Base-by-base conservation (phyloP, 2,329 filamentous ascomycete species). In the Acephala macrosclerotiorum region DNA sequence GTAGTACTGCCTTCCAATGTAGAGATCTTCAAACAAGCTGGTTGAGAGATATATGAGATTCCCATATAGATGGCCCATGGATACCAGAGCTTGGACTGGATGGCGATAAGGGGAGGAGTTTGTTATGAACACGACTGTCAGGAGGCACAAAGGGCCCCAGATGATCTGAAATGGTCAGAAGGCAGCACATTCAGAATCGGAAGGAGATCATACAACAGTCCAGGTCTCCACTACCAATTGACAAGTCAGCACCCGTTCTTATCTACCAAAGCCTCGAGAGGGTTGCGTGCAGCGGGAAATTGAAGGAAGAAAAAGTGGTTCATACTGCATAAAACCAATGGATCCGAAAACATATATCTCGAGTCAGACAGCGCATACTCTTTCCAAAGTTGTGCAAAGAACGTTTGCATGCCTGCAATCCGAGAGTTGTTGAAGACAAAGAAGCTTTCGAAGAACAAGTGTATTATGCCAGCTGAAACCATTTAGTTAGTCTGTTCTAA, bases 31-130 rank as follows among this genome's bases (percentile, higher is more conserved):
- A 58, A 80, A 79, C 62, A 82, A 78, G 73, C 84, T 86, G 18
- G 88, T 90, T 1, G 83, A 77, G 73, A 87, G 89, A 78, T 90
- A 90, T 45, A 90, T 78, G 0, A 66, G 33, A 18, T 89, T 84
- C 65, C 88, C 85, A 77, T 89, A 78, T 9, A 78, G 70, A 36
- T 78, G 76, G 16, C 75, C 77, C 5, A 74, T 74, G 4, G 72
- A 76, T 16, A 78, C 76, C 40, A 78, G 73, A 22, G 75, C 74
- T 66, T 89, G 86, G 57, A 84, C 71, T 5, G 83, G 78, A 73
- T 89, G 81, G 9, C 87, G 84, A 35, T 79, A 73, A 9, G 80
- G 77, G 49, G 77, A 73, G 35, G 71, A 74, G 35, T 7, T 83
- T 36, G 81, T 76, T 67, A 87, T 85, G 69, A 81, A 78, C 40